phyloP scores from a whole-genome alignment of 306 rosid genomes.

The Sesbania bispinosa region DNA sequence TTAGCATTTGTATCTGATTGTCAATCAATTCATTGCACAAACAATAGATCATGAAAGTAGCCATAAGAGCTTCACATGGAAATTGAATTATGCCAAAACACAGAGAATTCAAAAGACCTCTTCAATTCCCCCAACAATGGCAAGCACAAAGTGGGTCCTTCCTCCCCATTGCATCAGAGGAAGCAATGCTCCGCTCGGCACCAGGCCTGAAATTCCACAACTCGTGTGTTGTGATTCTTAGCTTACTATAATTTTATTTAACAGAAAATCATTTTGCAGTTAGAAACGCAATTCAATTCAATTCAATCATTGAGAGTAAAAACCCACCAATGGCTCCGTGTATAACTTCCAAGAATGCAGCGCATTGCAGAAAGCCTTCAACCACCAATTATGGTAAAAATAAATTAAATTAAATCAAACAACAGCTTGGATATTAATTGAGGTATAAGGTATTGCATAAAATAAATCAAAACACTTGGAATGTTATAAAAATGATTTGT shows the following conservation, averaged over 20 bases:
- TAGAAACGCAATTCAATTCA: neutral
- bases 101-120: slow-evolving; percentile 48
- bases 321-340: slow-evolving; percentile 81
- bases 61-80: neutral
- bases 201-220: slow-evolving; percentile 55
- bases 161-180: slow-evolving; percentile 98
- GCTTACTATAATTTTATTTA: no score
- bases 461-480: no score
- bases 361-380: slow-evolving; percentile 74
- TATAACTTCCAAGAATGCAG: slow-evolving; percentile 78
- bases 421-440: no score
- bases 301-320: neutral
- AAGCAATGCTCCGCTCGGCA: slow-evolving; percentile 80
- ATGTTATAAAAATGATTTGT: no score
- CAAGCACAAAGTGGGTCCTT: slow-evolving; percentile 65
- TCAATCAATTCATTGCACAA: slow-evolving; percentile 15
- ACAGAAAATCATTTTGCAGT: no score
- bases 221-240: neutral
- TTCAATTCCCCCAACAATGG: slow-evolving; percentile 45
- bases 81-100: neutral
- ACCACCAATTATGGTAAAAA: neutral
- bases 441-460: no score
- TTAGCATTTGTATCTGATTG: neutral
- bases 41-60: no score
- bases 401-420: neutral